Evolutionary conservation across 257 asterid species (phyloP), one percentile per base, ranked within the genome.

Genomic region (Penstemon eatonii): DNA sequence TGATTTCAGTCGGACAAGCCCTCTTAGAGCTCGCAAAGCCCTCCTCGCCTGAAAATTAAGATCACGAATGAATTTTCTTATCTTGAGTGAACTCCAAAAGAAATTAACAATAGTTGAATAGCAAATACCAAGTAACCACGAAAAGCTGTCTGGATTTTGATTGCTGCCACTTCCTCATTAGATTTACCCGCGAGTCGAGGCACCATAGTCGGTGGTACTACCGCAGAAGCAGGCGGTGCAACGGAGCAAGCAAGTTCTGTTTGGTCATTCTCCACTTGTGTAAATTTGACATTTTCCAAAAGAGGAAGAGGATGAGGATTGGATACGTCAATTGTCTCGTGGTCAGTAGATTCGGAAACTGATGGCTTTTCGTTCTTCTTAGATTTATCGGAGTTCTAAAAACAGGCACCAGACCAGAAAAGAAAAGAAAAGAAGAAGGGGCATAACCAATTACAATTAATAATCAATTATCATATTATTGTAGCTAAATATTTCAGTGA

Each of bases 21-120:
- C 97, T 81, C 96, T 84, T 53, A 90, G 80, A 63, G 97, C 99
- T 62, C 86, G 73, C 78, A 89, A 73, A n/a, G 96, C 96, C 76
- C 96, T 86, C 78, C 96, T 87, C 8, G 99, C 99, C 99, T 94
- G 82, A 73, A 76, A 70, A 76, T 43, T 18, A 73, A 3, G 40
- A 53, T 50, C 18, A 56, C 39, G 60, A 25, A 25, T 25, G 33
- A 25, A 25, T 25, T 25, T 25, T 25, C 33, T 25, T 25, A 25
- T 25, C 33, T 25, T 25, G 33, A 25, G 2, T 25, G 2, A 25
- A 25, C 33, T 25, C 33, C 33, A 25, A 25, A 25, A 25, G 33
- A 1, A 25, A 25, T 25, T 25, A 25, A 25, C 33, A 25, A 47
- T 43, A 46, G 3, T 52, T 4, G 53, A 8, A 1, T 3, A 40